phyloP scores from a whole-genome alignment of 768 basidiomycete genomes.

The Suillus lakei region DNA sequence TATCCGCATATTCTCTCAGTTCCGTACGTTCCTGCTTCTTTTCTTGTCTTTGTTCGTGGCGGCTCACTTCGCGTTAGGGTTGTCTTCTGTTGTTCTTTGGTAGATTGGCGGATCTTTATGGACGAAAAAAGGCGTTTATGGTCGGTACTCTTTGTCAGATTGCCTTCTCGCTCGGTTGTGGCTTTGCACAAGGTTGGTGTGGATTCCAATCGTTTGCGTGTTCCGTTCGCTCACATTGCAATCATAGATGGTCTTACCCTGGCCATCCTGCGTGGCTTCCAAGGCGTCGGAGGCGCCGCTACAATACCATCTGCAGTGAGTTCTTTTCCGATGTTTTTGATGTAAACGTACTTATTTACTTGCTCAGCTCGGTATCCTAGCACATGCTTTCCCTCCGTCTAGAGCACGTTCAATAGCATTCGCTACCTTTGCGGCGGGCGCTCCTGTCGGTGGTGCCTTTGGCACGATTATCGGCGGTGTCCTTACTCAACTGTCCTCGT shows the following conservation, averaged over 20 bases:
- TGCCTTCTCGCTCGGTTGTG: constrained; percentile 65
- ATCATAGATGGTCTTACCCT: constrained; percentile 59
- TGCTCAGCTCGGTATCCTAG: constrained; percentile 76
- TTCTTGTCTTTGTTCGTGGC: too few relatives aligned
- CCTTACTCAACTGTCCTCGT: constrained; percentile 58
- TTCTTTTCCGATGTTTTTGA: neutral
- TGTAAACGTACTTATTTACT: constrained; percentile 6
- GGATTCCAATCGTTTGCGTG: neutral
- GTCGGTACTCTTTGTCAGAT: constrained; percentile 58
- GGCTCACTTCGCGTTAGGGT: constrained; percentile 47
- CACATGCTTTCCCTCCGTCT: constrained; percentile 74
- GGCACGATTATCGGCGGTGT: constrained; percentile 76
- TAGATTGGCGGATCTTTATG: constrained; percentile 79
- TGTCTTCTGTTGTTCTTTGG: constrained; percentile 81
- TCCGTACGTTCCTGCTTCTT: constrained; percentile 51
- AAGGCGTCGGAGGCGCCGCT: constrained; percentile 83
- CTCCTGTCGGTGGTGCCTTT: constrained; percentile 77
- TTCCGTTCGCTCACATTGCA: neutral
- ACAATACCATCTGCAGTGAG: constrained; percentile 72
- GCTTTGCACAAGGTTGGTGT: constrained; percentile 58
- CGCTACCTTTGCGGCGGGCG: constrained; percentile 83
- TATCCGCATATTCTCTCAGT: constrained; percentile 69
- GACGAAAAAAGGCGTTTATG: constrained; percentile 71
- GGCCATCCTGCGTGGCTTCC: constrained; percentile 73
- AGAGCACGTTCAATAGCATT: constrained; percentile 76